Conservation (phyloP, 1,284 basidiomycete genomes). For the Flammula alnicola region DNA sequence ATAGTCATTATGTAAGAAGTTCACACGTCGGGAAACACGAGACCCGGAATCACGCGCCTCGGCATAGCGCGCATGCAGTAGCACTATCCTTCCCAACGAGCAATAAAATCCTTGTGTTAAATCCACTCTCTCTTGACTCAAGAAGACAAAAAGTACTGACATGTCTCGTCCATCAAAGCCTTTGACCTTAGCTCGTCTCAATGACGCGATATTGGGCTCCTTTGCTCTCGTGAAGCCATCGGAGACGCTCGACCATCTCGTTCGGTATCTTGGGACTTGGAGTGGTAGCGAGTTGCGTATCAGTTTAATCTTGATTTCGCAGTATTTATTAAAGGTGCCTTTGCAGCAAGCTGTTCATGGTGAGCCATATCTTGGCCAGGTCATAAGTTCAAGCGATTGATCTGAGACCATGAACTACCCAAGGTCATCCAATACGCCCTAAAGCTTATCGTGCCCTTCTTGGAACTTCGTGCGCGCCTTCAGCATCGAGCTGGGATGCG, state of each 20-base stretch:
- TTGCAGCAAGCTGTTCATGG: conserved; percentile 77
- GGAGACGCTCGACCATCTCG: conserved; percentile 67
- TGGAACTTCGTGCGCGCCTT: conserved; percentile 67
- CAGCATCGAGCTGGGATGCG: conserved; percentile 66
- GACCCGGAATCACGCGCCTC: conserved; percentile 26
- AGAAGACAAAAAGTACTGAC: background rate
- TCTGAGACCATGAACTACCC: background rate
- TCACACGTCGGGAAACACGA: conserved; percentile 30
- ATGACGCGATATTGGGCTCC: conserved; percentile 64
- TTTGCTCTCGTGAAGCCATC: conserved; percentile 64
- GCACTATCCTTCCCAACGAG: background rate
- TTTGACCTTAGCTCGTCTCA: conserved; percentile 48
- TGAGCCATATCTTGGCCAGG: too few species aligned
- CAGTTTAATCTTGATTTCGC: conserved; percentile 6
- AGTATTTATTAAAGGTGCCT: conserved; percentile 2
- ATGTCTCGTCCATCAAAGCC: conserved; percentile 36
- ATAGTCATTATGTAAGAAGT: conserved; percentile 36
- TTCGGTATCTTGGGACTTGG: conserved; percentile 78
- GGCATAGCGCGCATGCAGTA: background rate
- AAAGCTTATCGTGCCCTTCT: conserved; percentile 68
- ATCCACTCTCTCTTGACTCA: background rate
- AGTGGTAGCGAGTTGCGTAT: conserved; percentile 79
- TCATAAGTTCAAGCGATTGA: background rate
- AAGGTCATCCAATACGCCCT: conserved; percentile 74
- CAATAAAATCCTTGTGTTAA: conserved; percentile 14